A percentile compares a stretch with the other conserved stretches of the same genome.
phyloP scores from a whole-genome alignment of 257 asterid genomes.

The Solanum stenotomum region DNA sequence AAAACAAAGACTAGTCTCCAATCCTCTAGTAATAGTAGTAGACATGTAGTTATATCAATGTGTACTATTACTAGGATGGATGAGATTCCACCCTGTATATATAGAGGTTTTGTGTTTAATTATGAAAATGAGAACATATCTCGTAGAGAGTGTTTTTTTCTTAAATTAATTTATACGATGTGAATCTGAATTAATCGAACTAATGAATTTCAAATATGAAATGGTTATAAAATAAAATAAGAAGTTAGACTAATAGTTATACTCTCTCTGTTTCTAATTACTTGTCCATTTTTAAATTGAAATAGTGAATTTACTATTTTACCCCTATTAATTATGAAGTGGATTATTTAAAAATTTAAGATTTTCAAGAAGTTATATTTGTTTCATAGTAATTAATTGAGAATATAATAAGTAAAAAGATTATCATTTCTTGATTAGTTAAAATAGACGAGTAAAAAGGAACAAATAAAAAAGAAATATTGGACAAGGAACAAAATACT shows the following conservation, averaged over 20 bases:
- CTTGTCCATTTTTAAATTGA: too few relatives aligned
- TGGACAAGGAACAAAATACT: background rate
- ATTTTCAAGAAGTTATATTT: too few relatives aligned
- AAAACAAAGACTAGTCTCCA: background rate
- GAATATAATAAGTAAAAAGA: accelerated
- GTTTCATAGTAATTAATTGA: too few relatives aligned
- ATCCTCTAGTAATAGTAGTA: background rate
- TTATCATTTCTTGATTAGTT: accelerated
- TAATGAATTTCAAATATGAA: background rate
- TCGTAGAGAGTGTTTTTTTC: accelerated
- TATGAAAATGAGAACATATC: background rate
- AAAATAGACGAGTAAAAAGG: too few relatives aligned
- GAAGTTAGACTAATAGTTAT: background rate
- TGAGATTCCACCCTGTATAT: background rate
- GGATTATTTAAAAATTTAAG: accelerated
- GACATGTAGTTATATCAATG: background rate
- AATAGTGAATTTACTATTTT: too few relatives aligned
- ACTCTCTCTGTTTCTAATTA: accelerated
- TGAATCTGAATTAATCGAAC: background rate
- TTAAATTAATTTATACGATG: background rate
- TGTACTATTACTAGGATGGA: background rate
- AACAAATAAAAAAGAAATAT: too few relatives aligned
- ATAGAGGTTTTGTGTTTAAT: background rate
- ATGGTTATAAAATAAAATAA: background rate
- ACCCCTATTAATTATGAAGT: too few relatives aligned